Evolutionary conservation across 1,139 yeast species (phyloP), one percentile per base, ranked within the genome.

Genomic region (Nakaseomyces sp.): DNA sequence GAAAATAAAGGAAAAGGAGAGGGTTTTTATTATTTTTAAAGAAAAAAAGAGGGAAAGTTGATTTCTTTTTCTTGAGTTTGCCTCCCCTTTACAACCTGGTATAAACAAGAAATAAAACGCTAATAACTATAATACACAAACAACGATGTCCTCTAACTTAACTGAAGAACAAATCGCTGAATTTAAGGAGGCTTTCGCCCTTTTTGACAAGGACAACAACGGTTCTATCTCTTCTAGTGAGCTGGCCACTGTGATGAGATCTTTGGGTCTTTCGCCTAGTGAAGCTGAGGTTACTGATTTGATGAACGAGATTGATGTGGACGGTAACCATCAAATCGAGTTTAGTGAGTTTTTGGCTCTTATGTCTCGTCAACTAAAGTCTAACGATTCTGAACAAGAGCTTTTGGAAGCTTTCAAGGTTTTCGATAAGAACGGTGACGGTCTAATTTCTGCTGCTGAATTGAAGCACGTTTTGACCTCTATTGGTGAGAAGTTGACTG

Each of bases 391-490:
- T 28, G 97, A 91, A 67, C 97, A 94, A 55, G 98, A 91, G 67
- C 81, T 91, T 56, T 79, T 93, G 53, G 98, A 91, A 69, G 98
- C 98, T 13, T 91, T 91, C 74, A 89, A 89, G 69, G 98, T 91
- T 40, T 87, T 88, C 62, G 79, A 74, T 56, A 72, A 66, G 52
- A 94, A 91, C 65, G 96, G 96, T 46, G 96, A 91, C 64, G 99
- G 98, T 50, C 84, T 83, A 67, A 91, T 91, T 61, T 84, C 95
- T 47, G 91, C 95, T 47, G 94, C 96, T 50, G 99, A 91, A 70
- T 78, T 91, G 65, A 83, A 94, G 68, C 95, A 89, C 64, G 97
- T 91, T 41, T 79, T 91, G 70, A 89, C 96, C 37, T 86, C 96
- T 10, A 88, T 93, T 63, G 98, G 98, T 54, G 98, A 91, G 67